Evolutionary conservation across 805 yeast genomes (phyloP).

Genomic region (Blastobotrys attinorum): DNA sequence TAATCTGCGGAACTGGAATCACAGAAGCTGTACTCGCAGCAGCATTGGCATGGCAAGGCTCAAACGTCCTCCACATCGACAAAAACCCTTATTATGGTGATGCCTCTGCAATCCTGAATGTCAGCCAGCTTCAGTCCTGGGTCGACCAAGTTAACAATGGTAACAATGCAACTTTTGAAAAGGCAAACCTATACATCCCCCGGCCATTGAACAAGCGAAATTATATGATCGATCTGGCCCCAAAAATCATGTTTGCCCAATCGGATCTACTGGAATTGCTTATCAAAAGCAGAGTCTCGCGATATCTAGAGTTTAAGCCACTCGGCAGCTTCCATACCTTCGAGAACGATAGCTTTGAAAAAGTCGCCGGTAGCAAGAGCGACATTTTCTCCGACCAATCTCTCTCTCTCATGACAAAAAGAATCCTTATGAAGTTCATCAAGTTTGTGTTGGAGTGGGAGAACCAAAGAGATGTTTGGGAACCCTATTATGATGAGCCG

Average conservation of each 20-base stretch:
- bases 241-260: conserved; percentile 80
- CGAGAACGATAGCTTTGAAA: conserved; percentile 85
- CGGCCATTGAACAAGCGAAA: conserved; percentile 56
- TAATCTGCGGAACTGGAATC: conserved; percentile 88
- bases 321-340: conserved; percentile 86
- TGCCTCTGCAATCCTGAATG: conserved; percentile 72
- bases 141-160: conserved; percentile 53
- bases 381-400: conserved; percentile 89
- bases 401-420: conserved; percentile 63
- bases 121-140: conserved; percentile 83
- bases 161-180: conserved; percentile 34
- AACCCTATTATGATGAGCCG: conserved; percentile 46
- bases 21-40: conserved; percentile 86
- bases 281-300: conserved; percentile 78
- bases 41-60: conserved; percentile 96
- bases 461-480: conserved; percentile 47
- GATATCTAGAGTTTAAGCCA: conserved; percentile 88
- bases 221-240: conserved; percentile 82
- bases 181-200: conserved; percentile 78
- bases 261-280: conserved; percentile 77
- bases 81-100: conserved; percentile 84
- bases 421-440: conserved; percentile 83
- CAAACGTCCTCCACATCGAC: conserved; percentile 87
- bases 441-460: conserved; percentile 78
- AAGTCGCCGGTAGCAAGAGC: conserved; percentile 78